Evolutionary conservation across 176 grass and related monocot species (phyloP).

Genomic region (Juncus effusus): DNA sequence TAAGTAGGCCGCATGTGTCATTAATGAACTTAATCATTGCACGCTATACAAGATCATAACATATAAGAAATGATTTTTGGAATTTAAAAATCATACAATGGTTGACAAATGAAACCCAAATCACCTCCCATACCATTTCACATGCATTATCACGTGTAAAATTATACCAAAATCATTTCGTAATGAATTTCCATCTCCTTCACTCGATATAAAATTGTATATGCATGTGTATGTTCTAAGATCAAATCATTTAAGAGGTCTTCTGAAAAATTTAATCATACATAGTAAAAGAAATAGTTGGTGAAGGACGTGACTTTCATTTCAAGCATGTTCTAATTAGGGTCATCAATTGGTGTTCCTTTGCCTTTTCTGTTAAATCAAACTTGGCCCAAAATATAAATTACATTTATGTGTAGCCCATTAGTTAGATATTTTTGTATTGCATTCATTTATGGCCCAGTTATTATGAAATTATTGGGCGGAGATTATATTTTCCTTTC

Average conservation of each 20-base stretch:
- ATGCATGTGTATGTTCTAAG: conserved; percentile 20
- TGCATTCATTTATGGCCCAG: no score
- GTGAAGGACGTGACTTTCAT: no score
- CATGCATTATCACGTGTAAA: conserved; percentile 19
- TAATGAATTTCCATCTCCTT: conserved; percentile 9
- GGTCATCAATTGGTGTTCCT: no score
- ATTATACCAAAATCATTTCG: conserved; percentile 17
- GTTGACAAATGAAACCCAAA: conserved; percentile 1
- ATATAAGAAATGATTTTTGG: neutral
- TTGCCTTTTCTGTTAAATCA: no score
- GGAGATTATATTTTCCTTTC: no score
- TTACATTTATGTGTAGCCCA: no score
- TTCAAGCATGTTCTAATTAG: no score
- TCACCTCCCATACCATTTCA: conserved; percentile 10
- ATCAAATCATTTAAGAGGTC: neutral
- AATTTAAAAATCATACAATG: conserved; percentile 1
- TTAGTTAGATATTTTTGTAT: no score
- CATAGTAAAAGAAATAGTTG: neutral
- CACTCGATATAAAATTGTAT: neutral
- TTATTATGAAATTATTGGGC: no score
- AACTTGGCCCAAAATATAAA: no score
- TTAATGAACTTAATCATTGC: conserved; percentile 25
- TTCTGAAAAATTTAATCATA: neutral
- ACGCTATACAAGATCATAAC: neutral
- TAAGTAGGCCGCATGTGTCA: conserved; percentile 21